These are phyloP conservation scores for Auricularia sp. DNA, from an alignment of 768 basidiomycete species.

Conservation along the genomic window DNA sequence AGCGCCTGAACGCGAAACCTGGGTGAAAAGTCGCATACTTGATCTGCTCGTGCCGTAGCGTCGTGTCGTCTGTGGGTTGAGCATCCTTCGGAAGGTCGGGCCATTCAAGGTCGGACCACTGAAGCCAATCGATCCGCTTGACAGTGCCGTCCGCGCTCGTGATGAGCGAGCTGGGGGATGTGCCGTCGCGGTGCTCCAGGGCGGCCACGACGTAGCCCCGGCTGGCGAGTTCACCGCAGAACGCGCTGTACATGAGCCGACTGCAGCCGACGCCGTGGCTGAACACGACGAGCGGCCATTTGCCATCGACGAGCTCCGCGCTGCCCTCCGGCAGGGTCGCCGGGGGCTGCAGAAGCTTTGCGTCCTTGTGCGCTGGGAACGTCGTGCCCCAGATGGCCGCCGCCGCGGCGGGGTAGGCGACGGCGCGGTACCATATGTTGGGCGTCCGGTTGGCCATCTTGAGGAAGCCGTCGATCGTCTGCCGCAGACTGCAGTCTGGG, in stretches of 20 bases:
- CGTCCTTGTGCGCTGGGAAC: slow-evolving; percentile 21
- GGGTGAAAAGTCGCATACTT: slow-evolving; percentile 13
- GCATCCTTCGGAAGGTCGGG: slow-evolving; percentile 16
- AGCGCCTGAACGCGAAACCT: slow-evolving; percentile 10
- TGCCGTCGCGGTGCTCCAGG: slow-evolving; percentile 39
- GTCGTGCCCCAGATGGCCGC: slow-evolving; percentile 22
- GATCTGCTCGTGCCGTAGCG: slow-evolving; percentile 21
- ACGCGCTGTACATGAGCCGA: slow-evolving; percentile 30
- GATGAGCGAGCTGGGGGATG: slow-evolving; percentile 25
- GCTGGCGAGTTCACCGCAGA: slow-evolving; percentile 35
- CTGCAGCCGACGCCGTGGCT: slow-evolving; percentile 36
- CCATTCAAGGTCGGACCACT: slow-evolving; percentile 25
- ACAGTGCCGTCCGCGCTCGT: slow-evolving; percentile 14
- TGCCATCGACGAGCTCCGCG: too few relatives aligned
- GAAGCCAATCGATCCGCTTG: slow-evolving; percentile 23
- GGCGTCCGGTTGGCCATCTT: slow-evolving; percentile 22
- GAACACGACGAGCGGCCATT: slow-evolving; percentile 35
- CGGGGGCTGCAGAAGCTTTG: slow-evolving; percentile 14
- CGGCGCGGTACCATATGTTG: slow-evolving; percentile 16
- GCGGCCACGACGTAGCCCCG: slow-evolving; percentile 36
- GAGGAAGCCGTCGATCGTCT: slow-evolving; percentile 23
- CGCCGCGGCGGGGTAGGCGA: slow-evolving; percentile 17
- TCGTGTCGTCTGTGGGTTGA: slow-evolving; percentile 24
- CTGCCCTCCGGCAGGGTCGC: neutral
- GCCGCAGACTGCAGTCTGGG: slow-evolving; percentile 14